Evolutionary conservation across 169 alveolate genomes (phyloP), one percentile per base, ranked within the genome.

Genomic region (Babesia ovis): DNA sequence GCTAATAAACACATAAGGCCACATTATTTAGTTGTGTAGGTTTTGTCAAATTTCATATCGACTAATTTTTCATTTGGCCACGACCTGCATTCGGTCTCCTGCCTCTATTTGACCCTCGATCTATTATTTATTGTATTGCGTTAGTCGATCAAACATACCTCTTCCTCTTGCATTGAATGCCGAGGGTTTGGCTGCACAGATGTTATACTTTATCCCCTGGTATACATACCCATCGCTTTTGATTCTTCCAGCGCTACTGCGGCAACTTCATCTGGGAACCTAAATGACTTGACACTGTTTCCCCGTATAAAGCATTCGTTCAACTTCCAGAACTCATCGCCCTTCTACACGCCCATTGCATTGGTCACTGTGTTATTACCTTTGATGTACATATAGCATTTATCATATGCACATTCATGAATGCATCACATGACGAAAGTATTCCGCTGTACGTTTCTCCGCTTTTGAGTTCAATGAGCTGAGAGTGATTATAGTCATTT

Each of bases 391-490:
- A 90, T 53, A 91, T 84, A 23, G 89, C 94, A 67, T 91, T 91
- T 31, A 82, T 70, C 86, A 91, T 82, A 60, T 86, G 93, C 59
- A 90, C 81, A 77, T 91, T 91, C 95, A 91, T 91, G 45, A 91
- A 91, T 12, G 92, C 89, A 58, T 91, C 95, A 31, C 92, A 91
- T 31, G 93, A 83, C 11, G 90, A 86, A 23, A 91, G 59, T 56
- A 91, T 71, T 37, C 95, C 95, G 27, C 94, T 86, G 67, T 90
- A 91, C 4, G 95, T 91, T 69, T 91, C 95, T 29, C 95, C 95
- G 68, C 84, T 91, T 51, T 91, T 91, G 42, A 91, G 77, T 57
- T 91, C 95, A 46, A 91, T 89, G 77, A 91, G 75, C 95, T 91
- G 84, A 50, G n/a, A 43, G 9, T 9, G n/a, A 41, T n/a, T 37